phyloP scores from a whole-genome alignment of 345 rosid genomes.

The Dipteronia dyeriana region DNA sequence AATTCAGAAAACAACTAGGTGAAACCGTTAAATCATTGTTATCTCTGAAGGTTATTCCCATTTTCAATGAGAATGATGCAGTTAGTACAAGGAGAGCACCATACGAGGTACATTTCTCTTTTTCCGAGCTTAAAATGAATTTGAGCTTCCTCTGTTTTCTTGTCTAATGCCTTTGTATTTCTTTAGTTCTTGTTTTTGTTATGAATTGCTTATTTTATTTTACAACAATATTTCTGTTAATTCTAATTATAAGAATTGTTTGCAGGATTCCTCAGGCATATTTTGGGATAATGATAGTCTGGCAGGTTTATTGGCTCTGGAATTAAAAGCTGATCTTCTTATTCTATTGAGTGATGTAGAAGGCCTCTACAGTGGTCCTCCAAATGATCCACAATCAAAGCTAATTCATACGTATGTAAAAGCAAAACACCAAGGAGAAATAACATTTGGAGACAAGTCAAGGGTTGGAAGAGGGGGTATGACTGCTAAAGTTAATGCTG shows the following conservation, averaged over 20 bases:
- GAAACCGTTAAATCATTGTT: constrained; percentile 51
- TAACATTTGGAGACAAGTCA: constrained; percentile 98
- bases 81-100: constrained; percentile 65
- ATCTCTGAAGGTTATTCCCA: constrained; percentile 49
- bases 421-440: constrained; percentile 76
- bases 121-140: constrained; percentile 7
- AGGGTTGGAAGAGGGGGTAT: constrained; percentile 99
- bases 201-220: not conserved
- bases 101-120: constrained; percentile 42
- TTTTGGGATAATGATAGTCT: constrained; percentile 99
- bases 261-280: constrained; percentile 97
- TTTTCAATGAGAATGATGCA: constrained; percentile 66
- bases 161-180: constrained; percentile 15
- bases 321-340: constrained; percentile 94
- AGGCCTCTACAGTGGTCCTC: constrained; percentile 98
- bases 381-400: constrained; percentile 86
- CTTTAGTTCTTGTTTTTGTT: not conserved
- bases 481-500: constrained; percentile 99
- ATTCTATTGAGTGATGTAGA: constrained; percentile 94
- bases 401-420: constrained; percentile 81
- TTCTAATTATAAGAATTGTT: constrained; percentile 19
- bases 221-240: not conserved
- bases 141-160: constrained; percentile 9
- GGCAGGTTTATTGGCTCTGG: constrained; percentile 89
- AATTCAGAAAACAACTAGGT: constrained; percentile 50